Conservation (phyloP, 257 asterid genomes). For the Striga asiatica region DNA sequence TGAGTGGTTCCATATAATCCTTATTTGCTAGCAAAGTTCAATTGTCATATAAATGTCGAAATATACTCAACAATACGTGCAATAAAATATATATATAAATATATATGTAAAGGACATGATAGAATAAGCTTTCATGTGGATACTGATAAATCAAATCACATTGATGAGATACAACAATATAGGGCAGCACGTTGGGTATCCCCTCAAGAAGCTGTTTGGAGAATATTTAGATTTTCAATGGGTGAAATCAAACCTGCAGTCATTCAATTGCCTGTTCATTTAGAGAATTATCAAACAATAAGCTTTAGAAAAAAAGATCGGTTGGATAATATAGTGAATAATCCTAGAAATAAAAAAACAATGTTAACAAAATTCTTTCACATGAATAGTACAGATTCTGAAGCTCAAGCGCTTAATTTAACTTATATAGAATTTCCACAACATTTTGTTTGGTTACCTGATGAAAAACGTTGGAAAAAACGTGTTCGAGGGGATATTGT, state of each 20-base stretch:
- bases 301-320: not conserved
- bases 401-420: not conserved
- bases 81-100: not conserved
- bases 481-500: not conserved
- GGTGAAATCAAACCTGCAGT: not conserved
- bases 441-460: not conserved
- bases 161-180: not conserved
- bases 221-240: not conserved
- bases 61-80: too few species aligned
- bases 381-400: not conserved
- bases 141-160: not conserved
- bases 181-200: not conserved
- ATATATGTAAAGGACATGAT: not conserved
- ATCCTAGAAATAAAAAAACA: not conserved
- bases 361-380: not conserved
- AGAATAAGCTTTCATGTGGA: not conserved
- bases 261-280: not conserved
- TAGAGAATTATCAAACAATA: not conserved
- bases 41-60: too few species aligned
- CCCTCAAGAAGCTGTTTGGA: not conserved
- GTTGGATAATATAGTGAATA: not conserved
- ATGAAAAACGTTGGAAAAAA: not conserved
- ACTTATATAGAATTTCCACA: not conserved
- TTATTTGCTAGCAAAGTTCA: not conserved
- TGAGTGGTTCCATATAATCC: not conserved